Conservation (phyloP, 2,329 filamentous ascomycete genomes). For the Verticillium albo-atrum region DNA sequence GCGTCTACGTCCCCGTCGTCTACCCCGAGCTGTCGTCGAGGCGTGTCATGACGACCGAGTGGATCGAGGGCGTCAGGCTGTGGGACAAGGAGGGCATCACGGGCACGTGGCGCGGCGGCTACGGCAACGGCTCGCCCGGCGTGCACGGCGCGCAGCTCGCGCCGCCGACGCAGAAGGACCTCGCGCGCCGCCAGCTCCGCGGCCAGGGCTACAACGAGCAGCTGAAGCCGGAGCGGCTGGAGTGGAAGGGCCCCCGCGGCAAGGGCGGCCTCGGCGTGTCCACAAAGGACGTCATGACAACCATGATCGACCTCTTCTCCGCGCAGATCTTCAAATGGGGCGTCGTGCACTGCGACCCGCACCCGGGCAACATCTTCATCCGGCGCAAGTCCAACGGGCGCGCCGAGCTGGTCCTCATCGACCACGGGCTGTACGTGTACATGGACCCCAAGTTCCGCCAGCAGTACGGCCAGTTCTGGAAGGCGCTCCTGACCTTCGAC, state of each 20-base stretch:
- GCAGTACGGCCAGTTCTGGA: constrained; percentile 90
- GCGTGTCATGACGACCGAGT: constrained; percentile 89
- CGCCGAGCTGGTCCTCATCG: constrained; percentile 89
- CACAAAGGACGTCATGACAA: constrained; percentile 86
- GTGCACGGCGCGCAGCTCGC: constrained; percentile 61
- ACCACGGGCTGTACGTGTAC: constrained; percentile 93
- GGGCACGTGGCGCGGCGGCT: constrained; percentile 71
- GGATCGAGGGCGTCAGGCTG: constrained; percentile 90
- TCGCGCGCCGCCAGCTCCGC: constrained; percentile 39
- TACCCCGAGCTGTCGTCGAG: constrained; percentile 78
- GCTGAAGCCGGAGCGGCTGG: constrained; percentile 74
- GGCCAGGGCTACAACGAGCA: constrained; percentile 51
- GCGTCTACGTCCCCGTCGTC: constrained; percentile 85
- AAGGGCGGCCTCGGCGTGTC: constrained; percentile 80
- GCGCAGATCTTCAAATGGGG: constrained; percentile 98
- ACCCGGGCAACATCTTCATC: constrained; percentile 96
- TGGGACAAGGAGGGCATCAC: constrained; percentile 88
- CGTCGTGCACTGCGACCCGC: constrained; percentile 91
- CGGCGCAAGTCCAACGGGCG: constrained; percentile 77
- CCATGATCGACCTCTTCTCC: constrained; percentile 94
- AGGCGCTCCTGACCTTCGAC: constrained; percentile 88
- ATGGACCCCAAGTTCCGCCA: constrained; percentile 80
- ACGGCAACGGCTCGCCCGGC: constrained; percentile 72
- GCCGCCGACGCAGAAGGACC: constrained; percentile 40
- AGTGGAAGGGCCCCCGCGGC: constrained; percentile 69